Evolutionary conservation across 257 asterid species (phyloP).

Genomic region (Penstemon eatonii): DNA sequence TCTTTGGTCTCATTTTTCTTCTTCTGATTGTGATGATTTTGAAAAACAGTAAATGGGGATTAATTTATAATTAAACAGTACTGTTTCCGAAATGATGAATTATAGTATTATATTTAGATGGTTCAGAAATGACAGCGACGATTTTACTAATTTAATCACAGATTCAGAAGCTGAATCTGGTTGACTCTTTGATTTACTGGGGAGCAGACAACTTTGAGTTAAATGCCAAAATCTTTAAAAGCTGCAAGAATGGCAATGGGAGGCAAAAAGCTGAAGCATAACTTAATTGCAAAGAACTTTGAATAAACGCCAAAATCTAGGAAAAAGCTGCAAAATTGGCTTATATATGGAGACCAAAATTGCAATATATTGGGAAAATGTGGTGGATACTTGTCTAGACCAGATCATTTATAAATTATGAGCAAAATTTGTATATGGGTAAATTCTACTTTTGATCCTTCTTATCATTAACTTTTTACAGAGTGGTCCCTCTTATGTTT

Average conservation of each 20-base stretch:
- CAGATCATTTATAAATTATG: no score
- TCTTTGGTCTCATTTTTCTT: constrained; percentile 69
- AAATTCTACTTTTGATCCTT: no score
- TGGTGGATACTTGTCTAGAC: no score
- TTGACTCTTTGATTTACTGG: background rate
- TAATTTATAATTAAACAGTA: background rate
- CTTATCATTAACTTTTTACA: no score
- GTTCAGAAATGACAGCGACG: background rate
- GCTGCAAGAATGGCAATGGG: background rate
- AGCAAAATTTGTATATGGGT: no score
- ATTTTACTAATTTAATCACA: no score
- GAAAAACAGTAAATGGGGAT: background rate
- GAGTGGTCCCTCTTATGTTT: no score
- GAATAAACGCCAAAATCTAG: no score
- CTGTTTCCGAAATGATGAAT: background rate
- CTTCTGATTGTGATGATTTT: background rate
- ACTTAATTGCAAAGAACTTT: background rate
- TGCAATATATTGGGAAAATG: no score
- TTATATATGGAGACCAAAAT: no score
- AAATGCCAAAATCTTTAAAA: constrained; percentile 14
- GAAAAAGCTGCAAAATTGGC: no score
- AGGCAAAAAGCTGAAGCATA: background rate
- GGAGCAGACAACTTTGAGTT: background rate
- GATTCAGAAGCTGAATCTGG: background rate
- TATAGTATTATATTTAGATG: background rate